Base-by-base conservation (phyloP, 192 early-diverging fungal genomes). In the Entomortierella beljakovae region DNA sequence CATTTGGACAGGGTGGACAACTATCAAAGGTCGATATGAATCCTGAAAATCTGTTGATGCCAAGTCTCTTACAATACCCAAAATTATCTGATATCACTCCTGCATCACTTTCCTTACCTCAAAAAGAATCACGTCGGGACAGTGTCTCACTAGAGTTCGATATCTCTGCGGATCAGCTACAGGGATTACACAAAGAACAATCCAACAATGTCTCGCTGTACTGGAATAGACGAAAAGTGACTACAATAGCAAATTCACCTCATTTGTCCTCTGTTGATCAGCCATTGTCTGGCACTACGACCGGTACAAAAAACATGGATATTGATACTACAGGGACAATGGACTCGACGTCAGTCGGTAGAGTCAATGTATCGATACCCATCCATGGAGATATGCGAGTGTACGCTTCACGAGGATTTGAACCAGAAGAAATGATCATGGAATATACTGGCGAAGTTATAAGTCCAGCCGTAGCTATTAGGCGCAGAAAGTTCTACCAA, bases 371-470 rank as follows among this genome's bases (percentile, higher is more conserved):
- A 2, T 46, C 58, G 20, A 3, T 11, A 20, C 43, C 43, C 20
- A 46, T 46, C 43, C 64, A 63, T 31, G 42, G 55, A 28, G 62
- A 64, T 10, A 50, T 74, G 34, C 25, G 49, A 22, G 33, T 74
- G 2, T 74, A 57, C 20, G 48, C 53, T 10, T 23, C 52, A 22
- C 38, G 62, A 6, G 26, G 65, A 18, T 74, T 68, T 43, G 28
- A 57, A 32, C 25, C 51, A 31, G 65, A 74, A 31, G 71, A 74
- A 16, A 70, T 74, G 54, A 70, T 74, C 20, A 33, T 65, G 42
- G 71, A 74, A 31, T 74, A 74, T 54, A 37, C 40, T 16, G 71
- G 71, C 29, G 64, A 67, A 42, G 64, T 74, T 18, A 40, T 74
- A 16, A 25, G 42, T 32, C 52, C 54, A 31, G 37, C 43, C 2